These are phyloP conservation scores for Corchorus capsularis DNA, from an alignment of 345 rosid species.

Conservation along the genomic window DNA sequence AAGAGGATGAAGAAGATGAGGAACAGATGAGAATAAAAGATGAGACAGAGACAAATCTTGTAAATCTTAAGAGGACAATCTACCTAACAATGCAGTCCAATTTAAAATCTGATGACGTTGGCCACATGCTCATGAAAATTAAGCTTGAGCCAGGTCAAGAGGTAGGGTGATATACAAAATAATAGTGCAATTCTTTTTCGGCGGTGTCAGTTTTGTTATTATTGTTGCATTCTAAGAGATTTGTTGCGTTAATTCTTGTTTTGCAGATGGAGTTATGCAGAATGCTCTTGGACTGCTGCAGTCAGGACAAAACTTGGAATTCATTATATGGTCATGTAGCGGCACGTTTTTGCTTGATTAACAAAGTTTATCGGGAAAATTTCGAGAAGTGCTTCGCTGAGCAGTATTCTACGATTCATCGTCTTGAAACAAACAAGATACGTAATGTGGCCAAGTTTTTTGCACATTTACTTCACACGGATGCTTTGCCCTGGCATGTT, in stretches of 20 bases:
- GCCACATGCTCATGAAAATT: conserved; percentile 89
- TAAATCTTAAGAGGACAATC: conserved; percentile 94
- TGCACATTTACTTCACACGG: conserved; percentile 89
- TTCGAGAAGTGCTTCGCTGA: conserved; percentile 89
- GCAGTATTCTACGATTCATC: conserved; percentile 94
- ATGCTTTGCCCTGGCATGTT: conserved; percentile 96
- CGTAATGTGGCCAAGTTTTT: conserved; percentile 94
- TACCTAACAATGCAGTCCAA: conserved; percentile 96
- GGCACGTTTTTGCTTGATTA: conserved; percentile 92
- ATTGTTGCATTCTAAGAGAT: conserved; percentile 3
- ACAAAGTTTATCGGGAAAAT: conserved; percentile 87
- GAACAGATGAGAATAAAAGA: conserved; percentile 76
- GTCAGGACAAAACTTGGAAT: conserved; percentile 92
- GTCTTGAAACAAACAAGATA: conserved; percentile 84
- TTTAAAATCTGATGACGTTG: conserved; percentile 97
- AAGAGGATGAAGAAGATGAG: conserved; percentile 67
- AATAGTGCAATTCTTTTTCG: conserved; percentile 6
- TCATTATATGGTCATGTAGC: conserved; percentile 87
- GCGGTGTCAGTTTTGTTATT: not conserved
- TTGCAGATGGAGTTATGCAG: conserved; percentile 91
- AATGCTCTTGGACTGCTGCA: conserved; percentile 95
- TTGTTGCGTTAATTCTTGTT: conserved; percentile 20
- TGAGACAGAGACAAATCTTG: conserved; percentile 93
- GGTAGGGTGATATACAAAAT: conserved; percentile 43
- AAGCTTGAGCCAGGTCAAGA: conserved; percentile 98